Evolutionary conservation across 768 basidiomycete species (phyloP), one percentile per base, ranked within the genome.

Genomic region (Hypholoma sublateritium): DNA sequence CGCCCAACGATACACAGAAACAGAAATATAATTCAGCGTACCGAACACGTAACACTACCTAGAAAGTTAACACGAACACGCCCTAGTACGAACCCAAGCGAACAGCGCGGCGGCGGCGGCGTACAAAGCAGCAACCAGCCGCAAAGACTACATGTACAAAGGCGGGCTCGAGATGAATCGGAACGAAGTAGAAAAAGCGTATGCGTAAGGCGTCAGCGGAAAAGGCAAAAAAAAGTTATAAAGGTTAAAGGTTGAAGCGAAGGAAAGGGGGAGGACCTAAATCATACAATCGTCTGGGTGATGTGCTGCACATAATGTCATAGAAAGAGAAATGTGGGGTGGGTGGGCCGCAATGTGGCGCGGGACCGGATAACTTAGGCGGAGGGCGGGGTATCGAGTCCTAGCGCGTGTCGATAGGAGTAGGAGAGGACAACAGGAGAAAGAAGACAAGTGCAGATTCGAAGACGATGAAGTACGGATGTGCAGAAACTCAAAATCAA

Each of bases 241-340:
- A 39, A 59, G 58, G 61, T n/a, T n/a, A n/a, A n/a, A n/a, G n/a
- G n/a, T n/a, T n/a, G n/a, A n/a, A n/a, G 28, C n/a, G n/a, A 50
- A 45, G 47, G 49, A 53, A 35, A 56, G 36, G 57, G 56, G 35
- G 42, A 61, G 21, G 21, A 64, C 60, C 65, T 65, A 63, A 65
- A 67, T 65, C 64, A 59, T 65, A 65, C 59, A 67, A 60, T 63
- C 59, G 59, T 63, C 59, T 54, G 13, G 25, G 44, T 36, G 55
- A 48, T 65, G 62, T 65, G 62, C 64, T 65, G 66, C 66, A 63
- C 55, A 64, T 58, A 63, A 61, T 58, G 49, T 53, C 44, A 56
- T 46, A 51, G 48, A 56, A 56, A 60, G 13, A 19, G 44, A 25
- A 21, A 46, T 14, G 19, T 25, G 19, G 24, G 24, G 13, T 16